phyloP scores from a whole-genome alignment of 2,329 filamentous ascomycete genomes.

The Sclerotinia sclerotiorum region DNA sequence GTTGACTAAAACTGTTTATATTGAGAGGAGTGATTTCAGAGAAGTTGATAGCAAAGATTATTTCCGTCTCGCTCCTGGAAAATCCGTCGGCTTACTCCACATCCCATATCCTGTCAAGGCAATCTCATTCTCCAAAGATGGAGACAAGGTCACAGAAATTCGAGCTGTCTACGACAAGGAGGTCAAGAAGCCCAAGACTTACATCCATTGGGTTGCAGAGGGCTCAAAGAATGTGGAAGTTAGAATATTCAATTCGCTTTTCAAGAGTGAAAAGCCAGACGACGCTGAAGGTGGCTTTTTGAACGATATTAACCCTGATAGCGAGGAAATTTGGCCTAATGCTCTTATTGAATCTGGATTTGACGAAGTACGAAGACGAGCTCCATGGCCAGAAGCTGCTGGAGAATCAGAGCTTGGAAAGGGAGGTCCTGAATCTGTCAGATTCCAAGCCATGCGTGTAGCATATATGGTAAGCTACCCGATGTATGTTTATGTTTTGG shows the following conservation, averaged over 20 bases:
- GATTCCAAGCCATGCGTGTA: slow-evolving; percentile 89
- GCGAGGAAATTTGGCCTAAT: slow-evolving; percentile 73
- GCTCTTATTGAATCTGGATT: slow-evolving; percentile 84
- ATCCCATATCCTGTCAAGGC: slow-evolving; percentile 69
- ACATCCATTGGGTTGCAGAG: slow-evolving; percentile 86
- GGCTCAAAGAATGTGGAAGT: slow-evolving; percentile 69
- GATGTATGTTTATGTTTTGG: background rate
- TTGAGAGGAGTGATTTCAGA: slow-evolving; percentile 77
- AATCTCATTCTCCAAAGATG: slow-evolving; percentile 66
- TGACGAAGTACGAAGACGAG: slow-evolving; percentile 68
- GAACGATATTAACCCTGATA: slow-evolving; percentile 79
- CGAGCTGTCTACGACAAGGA: slow-evolving; percentile 69
- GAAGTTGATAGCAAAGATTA: slow-evolving; percentile 71
- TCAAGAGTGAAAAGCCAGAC: slow-evolving; percentile 82
- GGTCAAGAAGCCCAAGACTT: slow-evolving; percentile 72
- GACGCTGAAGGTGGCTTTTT: slow-evolving; percentile 77
- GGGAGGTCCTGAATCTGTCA: slow-evolving; percentile 68
- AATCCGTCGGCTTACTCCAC: slow-evolving; percentile 72
- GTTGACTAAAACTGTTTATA: slow-evolving; percentile 79
- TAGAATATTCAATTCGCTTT: slow-evolving; percentile 77
- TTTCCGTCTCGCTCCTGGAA: slow-evolving; percentile 74
- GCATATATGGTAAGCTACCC: slow-evolving; percentile 57
- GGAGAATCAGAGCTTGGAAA: slow-evolving; percentile 65
- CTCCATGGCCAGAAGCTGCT: slow-evolving; percentile 75
- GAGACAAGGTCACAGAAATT: slow-evolving; percentile 63